Conservation (phyloP, 768 basidiomycete genomes). For the Phlebiopsis gigantea region DNA sequence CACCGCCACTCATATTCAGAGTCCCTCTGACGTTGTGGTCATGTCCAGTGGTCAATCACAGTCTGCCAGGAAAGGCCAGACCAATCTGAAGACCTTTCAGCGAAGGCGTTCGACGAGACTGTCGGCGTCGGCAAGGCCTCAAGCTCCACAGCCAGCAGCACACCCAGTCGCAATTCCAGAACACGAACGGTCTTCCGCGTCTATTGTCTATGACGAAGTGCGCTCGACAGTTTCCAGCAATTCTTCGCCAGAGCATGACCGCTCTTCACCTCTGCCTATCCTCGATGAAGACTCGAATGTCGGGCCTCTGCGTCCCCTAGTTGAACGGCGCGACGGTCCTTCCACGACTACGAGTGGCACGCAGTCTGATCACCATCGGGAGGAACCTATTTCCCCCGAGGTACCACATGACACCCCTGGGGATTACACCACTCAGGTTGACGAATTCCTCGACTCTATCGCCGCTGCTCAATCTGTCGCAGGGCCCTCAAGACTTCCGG, state of each 20-base stretch:
- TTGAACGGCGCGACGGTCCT: no score
- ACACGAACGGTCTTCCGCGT: background rate
- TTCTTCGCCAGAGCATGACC: background rate
- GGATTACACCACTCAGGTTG: no score
- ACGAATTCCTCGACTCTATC: no score
- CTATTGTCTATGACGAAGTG: background rate
- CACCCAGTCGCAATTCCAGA: background rate
- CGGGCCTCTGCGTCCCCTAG: no score
- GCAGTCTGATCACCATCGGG: no score
- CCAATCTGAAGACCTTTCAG: background rate
- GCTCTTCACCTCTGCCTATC: background rate
- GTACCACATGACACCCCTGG: no score
- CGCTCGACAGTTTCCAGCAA: background rate
- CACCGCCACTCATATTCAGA: background rate
- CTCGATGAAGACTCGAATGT: background rate
- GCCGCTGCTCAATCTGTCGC: background rate
- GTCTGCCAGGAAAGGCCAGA: background rate
- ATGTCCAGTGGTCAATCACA: background rate
- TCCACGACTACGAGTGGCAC: no score
- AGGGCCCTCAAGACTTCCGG: background rate
- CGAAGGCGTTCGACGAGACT: background rate
- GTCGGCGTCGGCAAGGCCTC: background rate
- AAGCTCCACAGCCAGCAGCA: background rate
- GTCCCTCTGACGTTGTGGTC: background rate
- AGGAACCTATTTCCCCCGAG: background rate